A percentile compares a stretch with the other conserved stretches of the same genome.
These are phyloP conservation scores for Penicillium samsonianum DNA, from an alignment of 495 filamentous ascomycete genomes.

Conservation along the genomic window DNA sequence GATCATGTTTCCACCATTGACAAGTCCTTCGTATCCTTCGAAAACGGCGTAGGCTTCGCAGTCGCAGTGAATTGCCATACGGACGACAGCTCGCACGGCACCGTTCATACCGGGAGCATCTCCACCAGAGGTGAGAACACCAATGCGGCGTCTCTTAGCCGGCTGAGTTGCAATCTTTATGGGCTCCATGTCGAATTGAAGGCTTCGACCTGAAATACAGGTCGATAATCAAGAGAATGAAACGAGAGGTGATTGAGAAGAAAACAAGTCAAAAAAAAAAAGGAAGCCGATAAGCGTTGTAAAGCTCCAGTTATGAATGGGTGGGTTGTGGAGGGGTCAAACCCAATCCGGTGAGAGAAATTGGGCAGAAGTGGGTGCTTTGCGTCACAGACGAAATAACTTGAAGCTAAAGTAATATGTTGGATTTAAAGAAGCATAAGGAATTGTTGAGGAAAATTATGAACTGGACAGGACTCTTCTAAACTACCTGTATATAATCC, in stretches of 20 bases:
- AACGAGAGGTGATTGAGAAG: constrained; percentile 10
- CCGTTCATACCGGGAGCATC: constrained; percentile 99
- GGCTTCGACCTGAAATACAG: constrained; percentile 16
- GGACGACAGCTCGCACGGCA: constrained; percentile 88
- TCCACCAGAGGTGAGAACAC: constrained; percentile 93
- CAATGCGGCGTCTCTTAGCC: constrained; percentile 76
- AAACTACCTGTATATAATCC: not conserved
- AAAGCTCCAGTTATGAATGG: constrained; percentile 20
- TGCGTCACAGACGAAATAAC: constrained; percentile 38
- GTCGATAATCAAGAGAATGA: constrained; percentile 19
- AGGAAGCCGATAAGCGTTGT: constrained; percentile 16
- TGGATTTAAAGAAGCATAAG: not conserved
- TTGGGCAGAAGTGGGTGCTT: constrained; percentile 35
- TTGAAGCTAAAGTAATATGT: constrained; percentile 7
- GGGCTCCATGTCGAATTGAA: constrained; percentile 36
- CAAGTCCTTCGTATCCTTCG: constrained; percentile 96
- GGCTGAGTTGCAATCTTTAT: constrained; percentile 37
- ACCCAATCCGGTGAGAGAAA: constrained; percentile 49
- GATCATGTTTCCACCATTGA: constrained; percentile 86
- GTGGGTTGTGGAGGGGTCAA: constrained; percentile 30
- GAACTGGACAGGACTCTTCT: not conserved
- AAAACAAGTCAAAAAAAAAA: constrained; percentile 12
- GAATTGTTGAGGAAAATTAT: not conserved
- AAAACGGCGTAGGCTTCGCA: constrained; percentile 89
- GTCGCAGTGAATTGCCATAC: constrained; percentile 82